Base-by-base conservation (phyloP, 2,329 filamentous ascomycete genomes). In the Pyrenophora teres region DNA sequence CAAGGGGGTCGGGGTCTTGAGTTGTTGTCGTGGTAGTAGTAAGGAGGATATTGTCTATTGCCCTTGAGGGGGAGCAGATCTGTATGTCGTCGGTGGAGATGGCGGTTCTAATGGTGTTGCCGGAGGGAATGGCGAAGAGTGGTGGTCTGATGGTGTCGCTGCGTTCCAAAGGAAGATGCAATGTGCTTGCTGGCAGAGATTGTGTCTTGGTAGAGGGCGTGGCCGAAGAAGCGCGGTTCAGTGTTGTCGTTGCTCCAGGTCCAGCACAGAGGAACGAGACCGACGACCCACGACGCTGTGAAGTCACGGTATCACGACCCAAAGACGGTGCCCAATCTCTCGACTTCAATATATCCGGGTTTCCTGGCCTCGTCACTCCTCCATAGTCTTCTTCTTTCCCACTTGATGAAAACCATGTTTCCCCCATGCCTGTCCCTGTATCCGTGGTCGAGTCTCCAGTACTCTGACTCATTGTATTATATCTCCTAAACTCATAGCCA, bases 401-500 rank as follows among this genome's bases (percentile, higher is more conserved):
- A n/a, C 27, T 39, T n/a, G 39, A 25, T 2, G 35, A 23, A 9
- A 18, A 7, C 15, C 16, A 6, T 5, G 18, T 46, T 13, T 15
- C 35, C 18, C 18, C 13, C 16, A 23, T 13, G 3, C 23, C 13
- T 15, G 27, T 32, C 18, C 32, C 25, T 8, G 31, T 16, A 6
- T 33, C 30, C 13, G 30, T 47, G 8, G 18, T 25, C 5, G 60
- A 63, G 16, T 59, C 48, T 21, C 59, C 59, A 6, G 47, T 31
- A 21, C 47, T 55, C n/a, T 62, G 45, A 3, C 59, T 56, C 12
- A 52, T 23, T n/a, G 49, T 64, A 36, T 61, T 69, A 60, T 63
- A 77, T 57, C 52, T 48, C 12, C 71, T 73, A 55, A 81, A 70
- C 44, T 67, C 54, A 42, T 68, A 69, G 0, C 77, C 76, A 6